phyloP scores from a whole-genome alignment of 345 rosid genomes.

The Cardiospermum halicacabum region DNA sequence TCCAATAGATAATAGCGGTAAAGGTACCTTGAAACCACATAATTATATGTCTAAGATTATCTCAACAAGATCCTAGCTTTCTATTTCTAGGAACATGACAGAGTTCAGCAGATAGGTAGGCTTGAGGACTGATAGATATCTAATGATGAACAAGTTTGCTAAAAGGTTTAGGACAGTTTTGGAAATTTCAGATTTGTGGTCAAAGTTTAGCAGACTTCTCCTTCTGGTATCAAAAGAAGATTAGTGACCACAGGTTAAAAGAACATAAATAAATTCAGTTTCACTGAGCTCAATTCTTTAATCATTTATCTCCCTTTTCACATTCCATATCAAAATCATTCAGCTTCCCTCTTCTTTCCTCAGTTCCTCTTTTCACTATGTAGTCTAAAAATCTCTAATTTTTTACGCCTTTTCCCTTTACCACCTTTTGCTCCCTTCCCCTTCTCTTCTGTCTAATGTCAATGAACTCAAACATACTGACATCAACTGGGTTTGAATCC shows the following conservation, averaged over 20 bases:
- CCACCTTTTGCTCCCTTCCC: not conserved
- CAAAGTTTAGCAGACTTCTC: not conserved
- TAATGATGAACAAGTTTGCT: not conserved
- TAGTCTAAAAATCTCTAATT: not conserved
- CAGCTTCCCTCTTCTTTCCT: not conserved
- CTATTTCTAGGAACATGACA: not conserved
- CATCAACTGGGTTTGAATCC: not conserved
- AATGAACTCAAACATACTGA: not conserved
- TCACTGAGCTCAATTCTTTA: not conserved
- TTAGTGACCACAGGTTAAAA: not conserved
- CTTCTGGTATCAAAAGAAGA: not conserved
- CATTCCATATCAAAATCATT: not conserved
- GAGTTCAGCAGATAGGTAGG: not conserved
- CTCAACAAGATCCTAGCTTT: not conserved
- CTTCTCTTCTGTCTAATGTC: not conserved
- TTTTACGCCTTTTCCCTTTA: not conserved
- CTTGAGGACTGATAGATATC: not conserved
- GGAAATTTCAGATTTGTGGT: not conserved
- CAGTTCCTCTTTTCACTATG: not conserved
- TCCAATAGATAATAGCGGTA: not conserved
- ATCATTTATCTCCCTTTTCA: not conserved
- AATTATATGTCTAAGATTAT: not conserved
- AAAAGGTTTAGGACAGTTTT: not conserved
- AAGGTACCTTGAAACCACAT: not conserved
- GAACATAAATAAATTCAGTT: not conserved